Evolutionary conservation across 1,284 basidiomycete species (phyloP).

Genomic region (Inonotus obliquus): DNA sequence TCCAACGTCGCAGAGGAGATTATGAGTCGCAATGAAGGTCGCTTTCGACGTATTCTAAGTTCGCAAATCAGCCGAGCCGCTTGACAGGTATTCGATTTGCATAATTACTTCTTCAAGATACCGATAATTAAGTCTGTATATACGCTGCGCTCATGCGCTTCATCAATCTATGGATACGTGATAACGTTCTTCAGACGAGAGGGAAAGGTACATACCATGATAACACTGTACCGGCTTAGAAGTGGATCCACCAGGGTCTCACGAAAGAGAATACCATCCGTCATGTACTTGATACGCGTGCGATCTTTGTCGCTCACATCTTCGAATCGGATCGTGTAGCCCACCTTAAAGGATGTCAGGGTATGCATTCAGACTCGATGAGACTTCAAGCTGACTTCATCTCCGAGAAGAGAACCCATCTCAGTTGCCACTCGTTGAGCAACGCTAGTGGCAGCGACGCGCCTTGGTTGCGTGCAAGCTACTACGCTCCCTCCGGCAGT

Average conservation of each 20-base stretch:
- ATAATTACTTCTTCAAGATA: slow-evolving; percentile 76
- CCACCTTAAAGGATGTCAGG: slow-evolving; percentile 54
- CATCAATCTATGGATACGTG: slow-evolving; percentile 67
- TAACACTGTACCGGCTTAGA: slow-evolving; percentile 86
- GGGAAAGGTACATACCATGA: slow-evolving; percentile 65
- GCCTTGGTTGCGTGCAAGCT: slow-evolving; percentile 89
- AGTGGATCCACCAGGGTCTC: slow-evolving; percentile 90
- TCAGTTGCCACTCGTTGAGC: slow-evolving; percentile 88
- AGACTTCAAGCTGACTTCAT: slow-evolving; percentile 59
- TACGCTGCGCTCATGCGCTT: slow-evolving; percentile 94
- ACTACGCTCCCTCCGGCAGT: slow-evolving; percentile 74
- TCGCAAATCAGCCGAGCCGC: slow-evolving; percentile 21
- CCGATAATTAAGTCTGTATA: slow-evolving; percentile 94
- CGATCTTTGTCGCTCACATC: slow-evolving; percentile 78
- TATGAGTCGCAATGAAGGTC: slow-evolving; percentile 84
- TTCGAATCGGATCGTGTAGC: slow-evolving; percentile 97
- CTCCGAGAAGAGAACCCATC: slow-evolving; percentile 82
- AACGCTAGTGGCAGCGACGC: slow-evolving; percentile 94
- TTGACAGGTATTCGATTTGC: slow-evolving; percentile 24
- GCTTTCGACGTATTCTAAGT: slow-evolving; percentile 78
- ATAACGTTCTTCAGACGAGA: slow-evolving; percentile 9
- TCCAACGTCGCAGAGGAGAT: slow-evolving; percentile 96
- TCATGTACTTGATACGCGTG: slow-evolving; percentile 95
- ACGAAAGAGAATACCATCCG: slow-evolving; percentile 96
- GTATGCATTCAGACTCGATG: neutral